A percentile compares a stretch with the other conserved stretches of the same genome.
phyloP scores from a whole-genome alignment of 2,329 filamentous ascomycete species.

The Penicillium hesseltinei region DNA sequence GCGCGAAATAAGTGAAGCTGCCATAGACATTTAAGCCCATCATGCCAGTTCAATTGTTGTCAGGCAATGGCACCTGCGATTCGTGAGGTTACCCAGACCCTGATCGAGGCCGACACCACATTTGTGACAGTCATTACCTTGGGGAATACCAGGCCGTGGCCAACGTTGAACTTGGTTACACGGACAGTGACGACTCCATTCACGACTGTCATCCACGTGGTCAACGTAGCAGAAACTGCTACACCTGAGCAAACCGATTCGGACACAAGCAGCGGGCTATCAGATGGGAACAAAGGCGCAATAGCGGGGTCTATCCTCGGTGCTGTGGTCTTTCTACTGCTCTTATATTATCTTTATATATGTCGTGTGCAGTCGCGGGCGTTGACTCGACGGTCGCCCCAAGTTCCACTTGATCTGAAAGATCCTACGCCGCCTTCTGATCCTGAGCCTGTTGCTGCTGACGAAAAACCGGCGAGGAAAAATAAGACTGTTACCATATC shows the following conservation, averaged over 20 bases:
- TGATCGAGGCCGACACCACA: neutral
- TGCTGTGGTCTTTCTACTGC: neutral
- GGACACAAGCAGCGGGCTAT: neutral
- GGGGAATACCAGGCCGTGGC: neutral
- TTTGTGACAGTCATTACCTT: neutral
- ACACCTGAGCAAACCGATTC: neutral
- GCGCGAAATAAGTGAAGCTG: constrained; percentile 1
- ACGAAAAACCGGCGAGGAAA: neutral
- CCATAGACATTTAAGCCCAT: neutral
- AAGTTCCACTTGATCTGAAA: neutral
- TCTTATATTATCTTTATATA: constrained; percentile 2
- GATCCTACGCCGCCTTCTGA: neutral
- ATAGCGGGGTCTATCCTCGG: constrained; percentile 5
- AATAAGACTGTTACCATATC: constrained; percentile 5
- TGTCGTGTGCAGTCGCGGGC: neutral
- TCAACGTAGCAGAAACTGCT: neutral
- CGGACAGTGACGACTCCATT: neutral
- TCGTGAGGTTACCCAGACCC: neutral
- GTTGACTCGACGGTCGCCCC: neutral
- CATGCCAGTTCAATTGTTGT: neutral
- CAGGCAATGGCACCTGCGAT: constrained; percentile 6
- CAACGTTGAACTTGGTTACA: neutral
- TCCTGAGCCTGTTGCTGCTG: neutral
- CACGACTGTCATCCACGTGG: neutral
- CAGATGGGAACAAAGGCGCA: neutral